Base-by-base conservation (phyloP, 1,139 yeast genomes). In the Hyphopichia burtonii region DNA sequence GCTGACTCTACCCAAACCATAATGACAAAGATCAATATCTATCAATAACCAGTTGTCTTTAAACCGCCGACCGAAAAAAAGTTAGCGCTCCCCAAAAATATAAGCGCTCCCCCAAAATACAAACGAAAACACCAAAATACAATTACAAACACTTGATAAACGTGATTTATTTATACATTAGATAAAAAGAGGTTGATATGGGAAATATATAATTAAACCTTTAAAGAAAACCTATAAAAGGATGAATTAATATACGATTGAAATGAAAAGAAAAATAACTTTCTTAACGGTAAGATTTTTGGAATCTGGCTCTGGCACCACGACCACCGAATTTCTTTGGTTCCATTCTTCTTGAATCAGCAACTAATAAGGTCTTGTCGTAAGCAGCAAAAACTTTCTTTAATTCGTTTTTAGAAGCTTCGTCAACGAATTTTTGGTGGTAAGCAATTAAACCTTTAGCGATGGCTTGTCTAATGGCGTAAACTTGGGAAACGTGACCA, bases 261-360 rank as follows among this genome's bases (percentile, higher is more conserved):
- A 25, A 25, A 25, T 25, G 17, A 17, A 31, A 31, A 31, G 17
- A 16, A 41, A 41, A 36, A 36, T 31, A 25, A 39, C 40, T 43
- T 44, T 48, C 54, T 83, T 91, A 93, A 90, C 99, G 99, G 95
- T 93, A 93, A 77, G 99, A 93, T 80, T 93, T 93, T 85, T 93
- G 99, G 97, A 88, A 93, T 83, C 98, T 91, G 74, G 99, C 94
- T 83, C 99, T 93, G 81, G 99, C 99, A 89, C 99, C 99, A 80
- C 95, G 96, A 85, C 99, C 99, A 84, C 99, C 99, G 82, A 91
- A 93, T 84, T 93, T 93, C 97, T 93, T 93, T 86, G 99, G 99
- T 83, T 93, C 99, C 86, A 91, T 86, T 86, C 96, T 93, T 87
- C 99, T 90, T 68, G 98, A 83, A 78, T 93, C 99, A 66, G 99